A percentile compares a stretch with the other conserved stretches of the same genome.
phyloP scores from a whole-genome alignment of 2,329 filamentous ascomycete genomes.

The Xylogone sp. region DNA sequence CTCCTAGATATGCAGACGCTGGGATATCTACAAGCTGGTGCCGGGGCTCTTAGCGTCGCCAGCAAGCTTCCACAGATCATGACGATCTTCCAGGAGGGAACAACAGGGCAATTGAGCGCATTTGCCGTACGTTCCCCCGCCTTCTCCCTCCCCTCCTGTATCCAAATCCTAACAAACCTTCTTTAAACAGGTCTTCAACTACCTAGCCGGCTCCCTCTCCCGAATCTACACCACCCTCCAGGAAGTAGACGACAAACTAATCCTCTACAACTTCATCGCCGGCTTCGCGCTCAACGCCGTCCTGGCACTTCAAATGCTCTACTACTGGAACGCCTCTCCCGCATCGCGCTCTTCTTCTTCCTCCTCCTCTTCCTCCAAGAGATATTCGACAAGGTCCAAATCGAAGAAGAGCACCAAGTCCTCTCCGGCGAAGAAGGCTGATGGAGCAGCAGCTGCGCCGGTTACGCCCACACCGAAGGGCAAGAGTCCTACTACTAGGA shows the following conservation, averaged over 20 bases:
- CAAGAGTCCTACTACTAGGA: slow-evolving; percentile 27
- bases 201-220: slow-evolving; percentile 85
- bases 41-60: slow-evolving; percentile 76
- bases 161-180: not conserved
- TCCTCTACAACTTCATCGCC: slow-evolving; percentile 90
- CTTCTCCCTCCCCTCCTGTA: not conserved
- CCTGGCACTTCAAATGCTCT: slow-evolving; percentile 85
- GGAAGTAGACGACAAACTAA: slow-evolving; percentile 94
- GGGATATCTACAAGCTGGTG: slow-evolving; percentile 74
- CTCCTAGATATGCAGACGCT: slow-evolving; percentile 49
- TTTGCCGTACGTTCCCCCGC: slow-evolving; percentile 72
- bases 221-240: slow-evolving; percentile 97
- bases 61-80: slow-evolving; percentile 94
- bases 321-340: slow-evolving; percentile 83
- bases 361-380: slow-evolving; percentile 17
- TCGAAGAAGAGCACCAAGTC: slow-evolving; percentile 38
- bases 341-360: not conserved
- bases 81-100: slow-evolving; percentile 78
- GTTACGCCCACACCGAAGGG: slow-evolving; percentile 18
- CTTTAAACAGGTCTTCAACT: slow-evolving; percentile 82
- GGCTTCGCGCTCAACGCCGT: slow-evolving; percentile 88
- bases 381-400: slow-evolving; percentile 43
- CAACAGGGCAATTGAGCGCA: slow-evolving; percentile 92
- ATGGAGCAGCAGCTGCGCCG: slow-evolving; percentile 29
- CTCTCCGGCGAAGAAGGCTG: slow-evolving; percentile 37